Evolutionary conservation across 2,329 filamentous ascomycete genomes (phyloP), one percentile per base, ranked within the genome.

Genomic region (Penicillium sumatraense): DNA sequence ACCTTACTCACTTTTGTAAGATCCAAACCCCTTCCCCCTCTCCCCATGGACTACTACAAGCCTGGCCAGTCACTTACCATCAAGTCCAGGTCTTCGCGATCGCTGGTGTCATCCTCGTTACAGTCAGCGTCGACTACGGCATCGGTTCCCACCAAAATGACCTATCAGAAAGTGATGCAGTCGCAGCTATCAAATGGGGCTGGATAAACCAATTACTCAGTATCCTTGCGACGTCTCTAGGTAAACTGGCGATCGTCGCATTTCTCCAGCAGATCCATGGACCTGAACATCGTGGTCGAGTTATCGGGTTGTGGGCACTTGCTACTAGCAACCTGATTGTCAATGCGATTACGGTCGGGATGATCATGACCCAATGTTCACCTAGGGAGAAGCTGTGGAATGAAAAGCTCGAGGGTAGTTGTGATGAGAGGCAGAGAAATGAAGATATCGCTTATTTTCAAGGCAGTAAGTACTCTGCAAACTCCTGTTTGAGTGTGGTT

Each of bases 261-360:
- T 65, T 67, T 29, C 33, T 66, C 3, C 47, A 60, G 20, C 63
- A 63, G 21, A 59, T 65, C 6, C 63, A 66, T 40, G 61, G 63
- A 1, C 62, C 64, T 10, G 56, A 65, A 24, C 54, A 49, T 29
- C 55, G 55, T 0, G 33, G 40, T 16, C 46, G 44, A 27, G 51
- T 56, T 9, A 47, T 54, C 7, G 42, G 56, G n/a, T 24, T 62
- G 20, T 64, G 61, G 59, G 31, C 27, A 3, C 16, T 62, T 14
- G 57, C 46, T 11, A 23, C 29, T 6, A 58, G 47, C 26, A 57
- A 56, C 11, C 13, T 62, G 6, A 2, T 63, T 1, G 46, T 63
- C 33, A 61, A 61, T 20, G 38, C 31, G 29, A 49, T 63, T 36
- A 55, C 56, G 1, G 51, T 60, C n/a, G 50, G 31, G 1, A 42